Evolutionary conservation across 148 eudicot genomes (phyloP), one percentile per base, ranked within the genome.

Genomic region (Salicornia ramosissima): DNA sequence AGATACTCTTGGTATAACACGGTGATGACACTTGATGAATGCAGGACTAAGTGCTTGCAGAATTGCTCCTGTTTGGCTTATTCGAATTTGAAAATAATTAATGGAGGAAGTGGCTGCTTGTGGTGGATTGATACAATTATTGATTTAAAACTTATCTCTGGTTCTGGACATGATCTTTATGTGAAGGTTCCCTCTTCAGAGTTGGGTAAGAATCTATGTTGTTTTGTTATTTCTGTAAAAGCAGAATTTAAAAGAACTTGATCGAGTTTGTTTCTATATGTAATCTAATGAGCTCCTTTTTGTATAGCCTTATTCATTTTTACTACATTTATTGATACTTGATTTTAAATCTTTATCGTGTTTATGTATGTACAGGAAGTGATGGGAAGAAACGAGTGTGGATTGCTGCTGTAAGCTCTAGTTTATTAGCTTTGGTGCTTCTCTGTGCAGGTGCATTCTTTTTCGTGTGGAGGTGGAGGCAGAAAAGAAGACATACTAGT

Each of bases 21-120:
- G 21, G 79, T 39, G 22, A 79, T 79, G 85, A 79, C 42, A 2
- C 72, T 81, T 3, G 65, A 59, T 21, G 83, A 78, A 56, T 84
- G 87, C 28, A n/a, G 42, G 52, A 39, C 8, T 16, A 55, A 16
- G 40, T 84, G 87, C 80, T 64, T 67, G 61, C 53, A 49, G 18
- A 84, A 74, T 46, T 81, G 85, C 58, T 67, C 75, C 22, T 84
- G 85, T 70, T 56, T 57, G n/a, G 85, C 83, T 0, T 85, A 80
- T 57, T 58, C 83, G 30, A 80, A 75, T 78, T 16, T 77, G 12
- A 42, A 75, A 42, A 46, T 75, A 9, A 73, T 55, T 2, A 59
- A 21, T 0, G 80, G 81, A 8, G 82, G 75, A 51, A 78, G 54
- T 66, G 83, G 85, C 3, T 84, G 88, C 66, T 65, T 84, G 68